Percentiles rank a stretch among this genome's conserved stretches.
These are phyloP conservation scores for Tolypocladium endophyticum DNA, from an alignment of 2,329 filamentous ascomycete genomes.

Conservation along the genomic window DNA sequence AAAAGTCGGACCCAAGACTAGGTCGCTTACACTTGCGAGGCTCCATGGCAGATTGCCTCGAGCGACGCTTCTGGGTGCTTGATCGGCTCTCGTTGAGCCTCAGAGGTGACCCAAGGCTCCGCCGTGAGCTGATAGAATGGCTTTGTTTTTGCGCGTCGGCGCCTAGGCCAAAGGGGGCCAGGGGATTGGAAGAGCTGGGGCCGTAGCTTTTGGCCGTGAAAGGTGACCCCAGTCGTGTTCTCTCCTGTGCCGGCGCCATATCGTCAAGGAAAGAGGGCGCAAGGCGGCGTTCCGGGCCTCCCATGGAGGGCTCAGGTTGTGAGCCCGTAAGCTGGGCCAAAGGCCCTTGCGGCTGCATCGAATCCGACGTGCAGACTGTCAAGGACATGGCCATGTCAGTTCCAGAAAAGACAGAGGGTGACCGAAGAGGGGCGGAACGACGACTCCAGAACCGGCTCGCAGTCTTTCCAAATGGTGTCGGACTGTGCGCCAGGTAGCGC, in stretches of 20 bases:
- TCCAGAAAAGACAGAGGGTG: conserved; percentile 42
- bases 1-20: conserved; percentile 43
- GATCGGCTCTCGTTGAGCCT: conserved; percentile 38
- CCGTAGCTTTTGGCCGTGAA: conserved; percentile 51
- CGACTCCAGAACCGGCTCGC: conserved; percentile 39
- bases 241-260: background rate
- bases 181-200: conserved; percentile 44
- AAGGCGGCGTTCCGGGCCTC: conserved; percentile 2
- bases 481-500: conserved; percentile 40
- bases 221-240: conserved; percentile 39
- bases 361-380: conserved; percentile 50
- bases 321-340: conserved; percentile 49
- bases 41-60: conserved; percentile 34
- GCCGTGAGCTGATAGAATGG: conserved; percentile 38
- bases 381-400: conserved; percentile 55
- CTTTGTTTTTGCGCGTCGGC: conserved; percentile 29
- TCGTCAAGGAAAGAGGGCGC: conserved; percentile 2
- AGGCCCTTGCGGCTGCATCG: conserved; percentile 53
- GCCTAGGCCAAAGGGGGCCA: conserved; percentile 25
- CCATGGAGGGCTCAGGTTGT: conserved; percentile 8
- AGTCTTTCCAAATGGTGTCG: conserved; percentile 43
- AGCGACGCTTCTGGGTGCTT: conserved; percentile 45
- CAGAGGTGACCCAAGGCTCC: conserved; percentile 42
- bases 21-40: conserved; percentile 40
- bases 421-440: conserved; percentile 34